Conservation (phyloP, 768 basidiomycete species). For the Serendipita vermifera region DNA sequence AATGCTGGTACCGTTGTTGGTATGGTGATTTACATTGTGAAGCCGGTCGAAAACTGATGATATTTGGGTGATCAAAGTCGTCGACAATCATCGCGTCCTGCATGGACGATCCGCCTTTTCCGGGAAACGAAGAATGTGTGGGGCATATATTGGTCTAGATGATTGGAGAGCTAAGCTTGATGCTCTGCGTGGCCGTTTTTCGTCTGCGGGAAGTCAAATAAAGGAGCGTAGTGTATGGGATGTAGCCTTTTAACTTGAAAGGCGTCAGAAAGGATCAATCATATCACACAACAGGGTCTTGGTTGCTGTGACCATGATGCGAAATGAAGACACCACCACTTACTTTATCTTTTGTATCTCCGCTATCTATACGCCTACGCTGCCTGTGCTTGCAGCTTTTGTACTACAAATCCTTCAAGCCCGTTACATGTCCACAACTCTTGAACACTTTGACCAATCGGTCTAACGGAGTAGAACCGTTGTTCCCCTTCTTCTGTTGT, state of each 20-base stretch:
- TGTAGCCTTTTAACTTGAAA: conserved; percentile 30
- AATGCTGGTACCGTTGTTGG: conserved; percentile 73
- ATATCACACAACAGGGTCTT: neutral
- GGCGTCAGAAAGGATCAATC: neutral
- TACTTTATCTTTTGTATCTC: neutral
- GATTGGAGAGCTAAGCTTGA: conserved; percentile 75
- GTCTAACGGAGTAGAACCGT: conserved; percentile 49
- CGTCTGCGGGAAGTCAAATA: neutral
- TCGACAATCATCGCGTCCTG: conserved; percentile 87
- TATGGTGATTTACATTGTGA: no score
- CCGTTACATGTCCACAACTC: conserved; percentile 96
- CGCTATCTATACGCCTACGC: neutral
- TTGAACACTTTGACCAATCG: conserved; percentile 88
- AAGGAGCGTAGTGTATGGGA: conserved; percentile 47
- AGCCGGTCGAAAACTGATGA: no score
- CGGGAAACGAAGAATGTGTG: conserved; percentile 85
- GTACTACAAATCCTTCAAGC: conserved; percentile 81
- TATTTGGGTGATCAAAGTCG: conserved; percentile 44
- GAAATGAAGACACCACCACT: neutral
- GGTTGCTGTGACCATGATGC: neutral
- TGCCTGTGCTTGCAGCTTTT: conserved; percentile 22
- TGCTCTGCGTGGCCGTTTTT: neutral
- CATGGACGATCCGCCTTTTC: conserved; percentile 88
- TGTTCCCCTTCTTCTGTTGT: conserved; percentile 33
- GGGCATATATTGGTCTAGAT: conserved; percentile 85